These are phyloP conservation scores for Aspergillus carlsbadensis DNA, from an alignment of 495 filamentous ascomycete species.

Conservation along the genomic window DNA sequence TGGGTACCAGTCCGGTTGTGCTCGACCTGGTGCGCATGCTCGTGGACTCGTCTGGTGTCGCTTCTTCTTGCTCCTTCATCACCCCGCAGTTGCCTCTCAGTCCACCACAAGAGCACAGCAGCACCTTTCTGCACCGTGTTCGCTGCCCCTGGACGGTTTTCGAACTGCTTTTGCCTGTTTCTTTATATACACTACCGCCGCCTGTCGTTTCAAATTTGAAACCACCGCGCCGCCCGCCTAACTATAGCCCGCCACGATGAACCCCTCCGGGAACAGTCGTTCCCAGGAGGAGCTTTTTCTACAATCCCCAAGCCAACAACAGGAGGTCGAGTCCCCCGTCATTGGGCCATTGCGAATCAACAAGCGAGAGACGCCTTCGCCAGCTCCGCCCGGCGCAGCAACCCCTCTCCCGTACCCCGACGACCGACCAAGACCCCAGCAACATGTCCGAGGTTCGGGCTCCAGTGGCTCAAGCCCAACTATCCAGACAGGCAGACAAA, in stretches of 20 bases:
- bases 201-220: neutral
- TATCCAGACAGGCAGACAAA: constrained; percentile 27
- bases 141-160: neutral
- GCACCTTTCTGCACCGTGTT: constrained; percentile 5
- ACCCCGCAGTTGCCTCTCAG: constrained; percentile 8
- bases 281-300: constrained; percentile 77
- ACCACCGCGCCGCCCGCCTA: neutral
- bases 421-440: constrained; percentile 55
- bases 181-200: neutral
- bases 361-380: constrained; percentile 57
- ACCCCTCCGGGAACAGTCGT: constrained; percentile 48
- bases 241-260: constrained; percentile 29
- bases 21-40: neutral
- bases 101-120: neutral
- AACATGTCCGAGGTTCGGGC: constrained; percentile 34
- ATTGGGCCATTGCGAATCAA: constrained; percentile 84
- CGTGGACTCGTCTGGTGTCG: neutral
- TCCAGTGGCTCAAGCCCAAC: constrained; percentile 39
- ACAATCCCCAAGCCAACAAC: constrained; percentile 45
- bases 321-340: constrained; percentile 61
- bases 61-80: constrained; percentile 2
- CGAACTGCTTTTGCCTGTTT: neutral
- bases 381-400: constrained; percentile 34
- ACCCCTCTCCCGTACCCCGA: constrained; percentile 71
- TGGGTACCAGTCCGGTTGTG: neutral